Evolutionary conservation across 768 basidiomycete species (phyloP).

Genomic region (Russula dissimulans): DNA sequence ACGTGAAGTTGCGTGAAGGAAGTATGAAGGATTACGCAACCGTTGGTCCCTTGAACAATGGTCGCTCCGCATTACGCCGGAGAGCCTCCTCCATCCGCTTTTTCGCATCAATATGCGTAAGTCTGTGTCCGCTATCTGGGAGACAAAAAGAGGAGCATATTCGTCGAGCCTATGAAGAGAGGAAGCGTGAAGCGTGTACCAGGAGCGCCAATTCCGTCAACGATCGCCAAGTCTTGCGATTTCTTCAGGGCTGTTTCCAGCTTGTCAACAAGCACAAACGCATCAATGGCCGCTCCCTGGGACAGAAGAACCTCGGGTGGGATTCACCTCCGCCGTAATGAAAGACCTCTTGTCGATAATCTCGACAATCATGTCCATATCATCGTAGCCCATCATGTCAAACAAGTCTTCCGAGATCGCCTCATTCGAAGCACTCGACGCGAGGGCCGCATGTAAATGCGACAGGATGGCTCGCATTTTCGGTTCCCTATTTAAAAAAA

Average conservation of each 20-base stretch:
- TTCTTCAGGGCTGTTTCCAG: constrained; percentile 4
- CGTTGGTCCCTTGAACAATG: constrained; percentile 48
- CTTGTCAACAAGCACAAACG: constrained; percentile 1
- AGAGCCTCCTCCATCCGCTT: constrained; percentile 54
- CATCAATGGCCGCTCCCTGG: not conserved
- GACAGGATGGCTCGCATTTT: constrained; percentile 23
- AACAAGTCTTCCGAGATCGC: constrained; percentile 69
- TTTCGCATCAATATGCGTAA: constrained; percentile 30
- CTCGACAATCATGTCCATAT: constrained; percentile 68
- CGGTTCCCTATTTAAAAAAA: constrained; percentile 22
- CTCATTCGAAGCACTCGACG: constrained; percentile 47
- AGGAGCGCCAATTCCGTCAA: not conserved
- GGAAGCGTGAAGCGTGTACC: not conserved
- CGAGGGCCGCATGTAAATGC: constrained; percentile 33
- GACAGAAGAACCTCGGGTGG: not conserved
- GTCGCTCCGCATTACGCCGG: constrained; percentile 52
- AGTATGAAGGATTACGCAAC: constrained; percentile 29
- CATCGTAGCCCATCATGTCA: constrained; percentile 78
- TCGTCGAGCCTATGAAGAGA: not conserved
- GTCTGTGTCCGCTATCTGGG: constrained; percentile 2
- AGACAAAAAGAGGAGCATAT: not conserved
- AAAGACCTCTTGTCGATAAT: constrained; percentile 49
- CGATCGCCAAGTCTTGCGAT: not conserved
- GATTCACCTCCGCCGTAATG: constrained; percentile 41
- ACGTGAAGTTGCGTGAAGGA: not conserved